Conservation (phyloP, 495 filamentous ascomycete species). For the Penicillium soppii region DNA sequence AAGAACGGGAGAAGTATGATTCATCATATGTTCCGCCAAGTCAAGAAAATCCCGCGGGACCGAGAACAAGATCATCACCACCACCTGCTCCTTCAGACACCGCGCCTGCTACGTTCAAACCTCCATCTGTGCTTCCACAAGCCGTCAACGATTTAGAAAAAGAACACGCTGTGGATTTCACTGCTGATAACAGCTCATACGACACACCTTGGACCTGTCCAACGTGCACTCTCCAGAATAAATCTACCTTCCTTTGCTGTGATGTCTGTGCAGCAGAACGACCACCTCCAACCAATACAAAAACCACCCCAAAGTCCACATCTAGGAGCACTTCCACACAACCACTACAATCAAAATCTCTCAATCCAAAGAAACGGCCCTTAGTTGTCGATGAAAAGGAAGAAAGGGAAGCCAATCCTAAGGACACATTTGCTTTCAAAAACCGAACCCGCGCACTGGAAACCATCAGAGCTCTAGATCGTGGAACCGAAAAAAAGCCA, state of each 20-base stretch:
- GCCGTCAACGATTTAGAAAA: not conserved
- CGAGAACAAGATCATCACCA: conserved; percentile 27
- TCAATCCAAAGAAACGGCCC: conserved; percentile 24
- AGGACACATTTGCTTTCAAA: conserved; percentile 30
- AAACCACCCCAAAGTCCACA: conserved; percentile 15
- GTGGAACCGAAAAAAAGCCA: conserved; percentile 40
- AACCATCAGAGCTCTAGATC: conserved; percentile 37
- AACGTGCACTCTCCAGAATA: conserved; percentile 83
- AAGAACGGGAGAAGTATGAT: conserved; percentile 74
- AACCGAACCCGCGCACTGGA: conserved; percentile 38
- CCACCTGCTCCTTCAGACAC: conserved; percentile 16
- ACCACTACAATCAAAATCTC: conserved; percentile 9
- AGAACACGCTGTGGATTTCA: conserved; percentile 10
- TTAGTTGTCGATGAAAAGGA: conserved; percentile 6
- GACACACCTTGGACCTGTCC: conserved; percentile 67
- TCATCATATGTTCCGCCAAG: conserved; percentile 63
- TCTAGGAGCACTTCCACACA: not conserved
- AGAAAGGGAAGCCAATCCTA: conserved; percentile 12
- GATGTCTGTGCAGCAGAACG: conserved; percentile 75
- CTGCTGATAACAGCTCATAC: conserved; percentile 30
- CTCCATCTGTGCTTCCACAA: not conserved
- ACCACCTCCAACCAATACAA: conserved; percentile 35
- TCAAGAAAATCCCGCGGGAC: conserved; percentile 59
- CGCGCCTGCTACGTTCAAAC: conserved; percentile 7
- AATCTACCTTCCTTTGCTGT: conserved; percentile 65